phyloP scores from a whole-genome alignment of 2,329 filamentous ascomycete species.

The Claviceps maximensis region DNA sequence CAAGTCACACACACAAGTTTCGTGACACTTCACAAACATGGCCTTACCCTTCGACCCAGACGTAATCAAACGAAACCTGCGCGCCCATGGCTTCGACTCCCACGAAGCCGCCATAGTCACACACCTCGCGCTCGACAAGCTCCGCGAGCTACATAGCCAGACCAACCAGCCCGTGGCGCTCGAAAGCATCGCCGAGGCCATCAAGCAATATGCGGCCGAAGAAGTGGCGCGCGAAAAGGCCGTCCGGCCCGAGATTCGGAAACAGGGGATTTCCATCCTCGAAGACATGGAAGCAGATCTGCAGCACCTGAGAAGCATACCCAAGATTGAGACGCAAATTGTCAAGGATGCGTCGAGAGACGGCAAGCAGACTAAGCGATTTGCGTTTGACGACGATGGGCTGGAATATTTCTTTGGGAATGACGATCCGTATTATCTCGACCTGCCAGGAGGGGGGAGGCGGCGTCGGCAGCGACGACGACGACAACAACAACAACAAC shows the following conservation, averaged over 20 bases:
- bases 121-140: conserved; percentile 11
- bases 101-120: conserved; percentile 11
- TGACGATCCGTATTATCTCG: conserved; percentile 15
- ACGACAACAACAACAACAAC: too few species aligned
- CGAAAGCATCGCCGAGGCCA: conserved; percentile 10
- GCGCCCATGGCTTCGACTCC: conserved; percentile 9
- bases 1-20: too few species aligned
- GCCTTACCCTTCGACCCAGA: conserved; percentile 10
- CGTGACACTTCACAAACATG: conserved; percentile 2
- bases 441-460: too few species aligned
- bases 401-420: conserved; percentile 17
- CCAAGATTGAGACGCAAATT: conserved; percentile 3
- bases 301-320: neutral
- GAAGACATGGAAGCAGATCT: conserved; percentile 8
- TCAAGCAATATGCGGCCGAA: conserved; percentile 10
- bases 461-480: neutral
- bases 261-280: conserved; percentile 6
- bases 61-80: conserved; percentile 9
- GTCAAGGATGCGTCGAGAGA: conserved; percentile 5
- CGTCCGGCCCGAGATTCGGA: neutral
- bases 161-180: conserved; percentile 8
- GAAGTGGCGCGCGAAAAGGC: conserved; percentile 8
- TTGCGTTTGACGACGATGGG: conserved; percentile 16
- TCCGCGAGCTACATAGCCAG: conserved; percentile 8
- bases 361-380: conserved; percentile 12